Evolutionary conservation across 192 early-diverging fungal species (phyloP).

Genomic region (Obelidium mucronatum): DNA sequence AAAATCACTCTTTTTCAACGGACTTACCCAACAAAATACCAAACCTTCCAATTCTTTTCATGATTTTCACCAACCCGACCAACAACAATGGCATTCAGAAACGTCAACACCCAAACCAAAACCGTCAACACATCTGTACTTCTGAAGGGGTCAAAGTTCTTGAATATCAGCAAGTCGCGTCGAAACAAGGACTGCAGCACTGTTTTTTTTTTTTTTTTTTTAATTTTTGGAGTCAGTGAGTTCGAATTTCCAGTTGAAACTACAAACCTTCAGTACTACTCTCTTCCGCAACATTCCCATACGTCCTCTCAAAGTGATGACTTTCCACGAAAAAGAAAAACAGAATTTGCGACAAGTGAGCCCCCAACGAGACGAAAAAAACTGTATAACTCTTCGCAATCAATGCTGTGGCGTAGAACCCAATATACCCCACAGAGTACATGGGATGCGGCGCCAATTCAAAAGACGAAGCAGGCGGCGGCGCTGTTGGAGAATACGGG

Average conservation of each 20-base stretch:
- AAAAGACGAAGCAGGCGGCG: constrained; percentile 88
- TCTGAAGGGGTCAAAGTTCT: constrained; percentile 90
- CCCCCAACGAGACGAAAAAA: constrained; percentile 85
- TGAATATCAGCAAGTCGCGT: constrained; percentile 86
- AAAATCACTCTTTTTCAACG: background rate
- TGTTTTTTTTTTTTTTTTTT: no score
- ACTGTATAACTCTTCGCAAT: constrained; percentile 93
- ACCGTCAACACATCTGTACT: constrained; percentile 83
- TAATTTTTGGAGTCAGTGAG: constrained; percentile 67
- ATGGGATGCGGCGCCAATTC: constrained; percentile 98
- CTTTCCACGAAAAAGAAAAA: constrained; percentile 94
- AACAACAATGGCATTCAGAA: constrained; percentile 68
- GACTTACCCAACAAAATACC: constrained; percentile 53
- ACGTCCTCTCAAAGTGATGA: constrained; percentile 82
- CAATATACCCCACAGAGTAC: constrained; percentile 97
- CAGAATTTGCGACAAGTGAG: constrained; percentile 86
- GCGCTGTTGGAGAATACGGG: constrained; percentile 48
- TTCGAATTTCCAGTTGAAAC: constrained; percentile 70
- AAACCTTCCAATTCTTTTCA: constrained; percentile 46
- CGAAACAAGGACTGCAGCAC: constrained; percentile 77
- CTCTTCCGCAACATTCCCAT: constrained; percentile 40
- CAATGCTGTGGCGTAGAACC: constrained; percentile 93
- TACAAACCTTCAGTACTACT: constrained; percentile 54
- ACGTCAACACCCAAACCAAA: constrained; percentile 77
- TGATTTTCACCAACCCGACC: constrained; percentile 51